A percentile compares a stretch with the other conserved stretches of the same genome.
Evolutionary conservation across 2,329 filamentous ascomycete species (phyloP).

Genomic region (Calonectria henricotiae): DNA sequence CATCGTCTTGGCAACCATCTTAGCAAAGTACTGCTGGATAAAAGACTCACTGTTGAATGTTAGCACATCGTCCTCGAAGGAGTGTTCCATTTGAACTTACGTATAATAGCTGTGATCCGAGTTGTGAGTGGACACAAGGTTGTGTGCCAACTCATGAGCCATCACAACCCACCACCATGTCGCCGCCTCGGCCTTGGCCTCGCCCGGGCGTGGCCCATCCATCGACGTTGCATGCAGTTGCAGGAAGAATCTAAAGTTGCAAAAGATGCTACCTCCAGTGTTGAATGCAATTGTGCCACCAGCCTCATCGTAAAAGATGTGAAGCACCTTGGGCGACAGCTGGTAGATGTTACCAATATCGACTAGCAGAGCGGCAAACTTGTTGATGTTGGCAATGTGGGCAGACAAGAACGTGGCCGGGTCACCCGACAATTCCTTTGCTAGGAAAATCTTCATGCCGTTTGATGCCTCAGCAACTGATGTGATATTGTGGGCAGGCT

Average conservation of each 20-base stretch:
- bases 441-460: slow-evolving; percentile 82
- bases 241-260: slow-evolving; percentile 90
- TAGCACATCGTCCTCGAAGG: slow-evolving; percentile 38
- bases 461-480: slow-evolving; percentile 80
- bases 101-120: slow-evolving; percentile 88
- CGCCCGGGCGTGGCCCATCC: slow-evolving; percentile 54
- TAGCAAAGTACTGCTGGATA: slow-evolving; percentile 82
- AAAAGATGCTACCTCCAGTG: slow-evolving; percentile 88
- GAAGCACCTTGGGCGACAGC: slow-evolving; percentile 78
- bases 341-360: slow-evolving; percentile 83
- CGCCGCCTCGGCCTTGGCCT: slow-evolving; percentile 77
- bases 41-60: slow-evolving; percentile 76
- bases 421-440: slow-evolving; percentile 68
- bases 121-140: slow-evolving; percentile 85
- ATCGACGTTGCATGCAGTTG: slow-evolving; percentile 79
- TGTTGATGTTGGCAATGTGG: slow-evolving; percentile 76
- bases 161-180: slow-evolving; percentile 97
- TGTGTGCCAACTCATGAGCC: slow-evolving; percentile 96
- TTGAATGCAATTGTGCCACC: slow-evolving; percentile 96
- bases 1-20: slow-evolving; percentile 74
- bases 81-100: slow-evolving; percentile 59
- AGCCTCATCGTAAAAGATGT: slow-evolving; percentile 88
- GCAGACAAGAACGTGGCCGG: slow-evolving; percentile 71
- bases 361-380: slow-evolving; percentile 79
- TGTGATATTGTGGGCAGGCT: slow-evolving; percentile 80